Base-by-base conservation (phyloP, 768 basidiomycete genomes). In the Sporobolomyces roseus region DNA sequence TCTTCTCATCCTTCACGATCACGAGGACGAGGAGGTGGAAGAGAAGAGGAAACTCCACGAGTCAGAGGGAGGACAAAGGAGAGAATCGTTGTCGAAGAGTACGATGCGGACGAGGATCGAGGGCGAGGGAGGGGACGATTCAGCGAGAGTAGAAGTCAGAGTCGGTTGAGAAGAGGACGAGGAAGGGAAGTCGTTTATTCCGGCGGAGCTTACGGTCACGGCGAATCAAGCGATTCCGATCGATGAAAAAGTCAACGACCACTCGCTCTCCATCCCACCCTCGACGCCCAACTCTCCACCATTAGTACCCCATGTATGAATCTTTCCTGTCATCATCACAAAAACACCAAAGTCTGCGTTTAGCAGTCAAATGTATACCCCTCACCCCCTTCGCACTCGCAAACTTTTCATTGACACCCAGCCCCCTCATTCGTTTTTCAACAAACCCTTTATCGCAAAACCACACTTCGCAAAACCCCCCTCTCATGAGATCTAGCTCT, bases 171-270 rank as follows among this genome's bases (percentile, higher is more conserved):
- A 7, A 48, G 69, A 13, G 69, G 63, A 4, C 43, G 63, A n/a
- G 68, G 59, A 13, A n/a, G 63, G 27, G 68, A 70, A 50, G 51
- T 62, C 48, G 38, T 67, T 27, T 41, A 32, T 35, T 61, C 61
- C 23, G 48, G 25, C 30, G 67, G 49, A 27, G 67, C 61, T 21
- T 68, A 68, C 56, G 67, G 67, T 2, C 67, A 63, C 50, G 32
- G 32, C 33, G 54, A 55, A n/a, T 61, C 61, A 52, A 62, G 61
- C 52, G 61, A 63, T 30, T 56, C 56, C 30, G 64, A 65, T 25
- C 50, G 49, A 1, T 48, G 33, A 9, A 41, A 41, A 9, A 41
- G 17, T 41, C 38, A 41, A 41, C 38, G n/a, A 41, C 38, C 38
- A 41, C 38, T 41, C 38, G 38, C n/a, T n/a, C n/a, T n/a, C n/a